Base-by-base conservation (phyloP, 2,329 filamentous ascomycete species). In the Penicillium decumbens region DNA sequence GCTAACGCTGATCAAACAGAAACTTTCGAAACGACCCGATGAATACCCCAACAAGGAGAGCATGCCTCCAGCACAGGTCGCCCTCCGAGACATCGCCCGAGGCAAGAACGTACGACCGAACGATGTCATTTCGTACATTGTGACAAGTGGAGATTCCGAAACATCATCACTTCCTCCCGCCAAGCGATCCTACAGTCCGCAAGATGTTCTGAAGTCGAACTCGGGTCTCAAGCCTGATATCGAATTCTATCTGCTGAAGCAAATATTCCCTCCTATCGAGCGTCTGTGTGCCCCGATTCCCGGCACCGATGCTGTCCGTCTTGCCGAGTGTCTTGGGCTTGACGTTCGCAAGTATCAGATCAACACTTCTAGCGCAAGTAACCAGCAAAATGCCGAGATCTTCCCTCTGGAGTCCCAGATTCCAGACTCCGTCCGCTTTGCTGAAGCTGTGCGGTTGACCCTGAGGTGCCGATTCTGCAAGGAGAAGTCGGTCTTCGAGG, bases 171-270 rank as follows among this genome's bases (percentile, higher is more conserved):
- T 86, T 75, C 35, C 72, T 66, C 75, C 89, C 2, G 88, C 93
- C 20, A 95, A 95, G 73, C 89, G 95, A 58, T 92, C 93, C 3
- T 92, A 89, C 68, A 85, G 87, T 4, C 85, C 89, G 1, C 85
- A 90, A 49, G 93, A 98, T 67, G 84, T 95, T 15, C 75, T 88
- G 51, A 95, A 93, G 65, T 66, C 82, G 13, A 87, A 88, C 58
- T 84, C 85, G 1, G 85, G 77, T 1, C 79, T 98, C 6, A 80
- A 85, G 50, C 89, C 91, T 2, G 93, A 98, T 65, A 81, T 96
- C n/a, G 93, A 98, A 66, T 97, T 91, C 81, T 98, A 98, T 70
- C 82, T 98, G 33, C 87, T 89, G 75, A 98, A 98, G 76, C 93
- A 98, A 71, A 96, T 98, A 51, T 89, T 98, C 72, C 93, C 93